Conservation (phyloP, 768 basidiomycete genomes). For the Amanita thiersii region DNA sequence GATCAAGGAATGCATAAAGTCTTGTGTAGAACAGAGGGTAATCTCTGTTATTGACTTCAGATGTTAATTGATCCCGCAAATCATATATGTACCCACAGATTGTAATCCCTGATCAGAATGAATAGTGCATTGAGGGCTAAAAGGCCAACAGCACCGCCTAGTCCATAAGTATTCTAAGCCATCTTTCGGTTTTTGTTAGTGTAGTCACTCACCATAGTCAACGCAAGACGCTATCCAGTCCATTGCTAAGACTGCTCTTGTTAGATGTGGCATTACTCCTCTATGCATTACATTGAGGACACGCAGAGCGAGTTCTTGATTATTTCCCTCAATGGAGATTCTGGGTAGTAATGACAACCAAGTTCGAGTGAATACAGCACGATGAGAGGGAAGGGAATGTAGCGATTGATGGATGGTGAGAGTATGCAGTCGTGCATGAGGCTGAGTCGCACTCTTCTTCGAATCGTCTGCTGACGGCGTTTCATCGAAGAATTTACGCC, state of each 20-base stretch:
- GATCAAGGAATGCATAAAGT: constrained; percentile 84
- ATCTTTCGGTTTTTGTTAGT: constrained; percentile 1
- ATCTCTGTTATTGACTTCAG: constrained; percentile 46
- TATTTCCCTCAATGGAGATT: constrained; percentile 32
- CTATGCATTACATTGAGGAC: constrained; percentile 75
- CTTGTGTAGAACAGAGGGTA: constrained; percentile 94
- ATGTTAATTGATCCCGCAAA: background rate
- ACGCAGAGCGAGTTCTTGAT: constrained; percentile 36
- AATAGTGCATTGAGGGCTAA: constrained; percentile 90
- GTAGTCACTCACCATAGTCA: constrained; percentile 53
- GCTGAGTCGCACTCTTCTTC: constrained; percentile 24
- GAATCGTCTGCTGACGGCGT: constrained; percentile 26
- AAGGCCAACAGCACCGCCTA: constrained; percentile 80
- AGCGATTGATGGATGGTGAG: constrained; percentile 72
- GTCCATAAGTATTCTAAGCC: background rate
- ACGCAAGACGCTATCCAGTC: constrained; percentile 87
- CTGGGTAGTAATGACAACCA: constrained; percentile 70
- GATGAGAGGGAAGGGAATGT: constrained; percentile 69
- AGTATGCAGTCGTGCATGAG: constrained; percentile 45
- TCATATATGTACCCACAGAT: constrained; percentile 54
- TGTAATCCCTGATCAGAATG: constrained; percentile 85
- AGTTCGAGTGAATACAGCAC: constrained; percentile 71
- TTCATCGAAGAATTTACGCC: constrained; percentile 82
- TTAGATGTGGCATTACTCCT: constrained; percentile 77
- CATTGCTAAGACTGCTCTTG: constrained; percentile 73